Percentiles rank a stretch among this genome's conserved stretches.
Conservation (phyloP, 2,329 filamentous ascomycete species). For the Phaeoacremonium minimum region DNA sequence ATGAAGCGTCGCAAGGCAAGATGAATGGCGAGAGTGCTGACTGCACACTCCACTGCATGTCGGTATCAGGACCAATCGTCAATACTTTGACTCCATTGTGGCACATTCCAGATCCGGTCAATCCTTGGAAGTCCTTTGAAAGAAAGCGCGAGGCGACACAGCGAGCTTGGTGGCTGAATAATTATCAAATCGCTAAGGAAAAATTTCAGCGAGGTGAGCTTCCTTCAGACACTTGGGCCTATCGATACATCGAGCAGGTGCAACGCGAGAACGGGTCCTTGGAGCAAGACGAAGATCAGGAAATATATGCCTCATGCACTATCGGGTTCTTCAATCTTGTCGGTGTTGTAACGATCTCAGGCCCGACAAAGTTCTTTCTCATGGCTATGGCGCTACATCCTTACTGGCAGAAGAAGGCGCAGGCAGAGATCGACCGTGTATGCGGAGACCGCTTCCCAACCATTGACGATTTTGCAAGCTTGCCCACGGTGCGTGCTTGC, state of each 20-base stretch:
- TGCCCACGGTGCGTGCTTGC: slow-evolving; percentile 50
- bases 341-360: slow-evolving; percentile 44
- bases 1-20: slow-evolving; percentile 40
- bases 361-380: slow-evolving; percentile 45
- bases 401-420: slow-evolving; percentile 46
- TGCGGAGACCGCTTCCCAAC: slow-evolving; percentile 49
- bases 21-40: slow-evolving; percentile 41
- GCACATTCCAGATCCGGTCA: slow-evolving; percentile 35
- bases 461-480: slow-evolving; percentile 40
- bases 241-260: slow-evolving; percentile 42
- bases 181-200: slow-evolving; percentile 33
- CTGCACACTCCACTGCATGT: slow-evolving; percentile 44
- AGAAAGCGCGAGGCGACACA: slow-evolving; percentile 35
- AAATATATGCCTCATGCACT: slow-evolving; percentile 44
- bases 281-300: slow-evolving; percentile 35
- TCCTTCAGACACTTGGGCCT: slow-evolving; percentile 40
- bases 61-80: slow-evolving; percentile 44
- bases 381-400: slow-evolving; percentile 50
- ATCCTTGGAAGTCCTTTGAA: slow-evolving; percentile 45
- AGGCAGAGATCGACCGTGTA: slow-evolving; percentile 53
- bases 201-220: slow-evolving; percentile 33
- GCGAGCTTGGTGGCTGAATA: slow-evolving; percentile 40
- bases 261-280: slow-evolving; percentile 29
- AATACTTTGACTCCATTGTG: slow-evolving; percentile 46
- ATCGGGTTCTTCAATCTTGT: slow-evolving; percentile 47